Conservation (phyloP, 139 green algal species). For the Parachlorella kessleri region DNA sequence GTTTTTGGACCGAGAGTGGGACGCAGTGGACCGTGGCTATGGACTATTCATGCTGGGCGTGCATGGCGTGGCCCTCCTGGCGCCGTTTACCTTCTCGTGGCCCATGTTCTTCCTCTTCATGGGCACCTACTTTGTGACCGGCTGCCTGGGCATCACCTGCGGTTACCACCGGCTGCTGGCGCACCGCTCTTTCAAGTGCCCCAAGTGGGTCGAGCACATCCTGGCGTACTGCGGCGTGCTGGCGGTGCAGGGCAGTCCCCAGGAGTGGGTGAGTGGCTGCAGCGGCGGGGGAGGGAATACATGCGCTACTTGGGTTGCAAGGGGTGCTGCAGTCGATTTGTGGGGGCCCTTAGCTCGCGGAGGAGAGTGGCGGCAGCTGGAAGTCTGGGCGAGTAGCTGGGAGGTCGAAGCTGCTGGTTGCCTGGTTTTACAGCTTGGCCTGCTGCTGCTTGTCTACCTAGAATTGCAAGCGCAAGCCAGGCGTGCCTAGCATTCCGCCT, state of each 20-base stretch:
- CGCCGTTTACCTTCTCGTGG: slow-evolving; percentile 83
- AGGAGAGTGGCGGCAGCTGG: too few relatives aligned
- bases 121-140: slow-evolving; percentile 90
- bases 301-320: too few relatives aligned
- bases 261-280: slow-evolving; percentile 87
- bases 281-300: too few relatives aligned
- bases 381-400: too few relatives aligned
- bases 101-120: slow-evolving; percentile 80
- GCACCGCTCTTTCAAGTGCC: slow-evolving; percentile 89
- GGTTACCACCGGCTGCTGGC: slow-evolving; percentile 94
- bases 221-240: slow-evolving; percentile 98
- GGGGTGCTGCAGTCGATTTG: too few relatives aligned
- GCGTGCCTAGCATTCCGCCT: too few relatives aligned
- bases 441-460: too few relatives aligned
- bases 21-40: slow-evolving; percentile 73
- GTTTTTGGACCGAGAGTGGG: slow-evolving; percentile 63
- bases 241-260: slow-evolving; percentile 87
- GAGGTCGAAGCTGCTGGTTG: too few relatives aligned
- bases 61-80: slow-evolving; percentile 73
- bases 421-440: too few relatives aligned
- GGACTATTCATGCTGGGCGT: slow-evolving; percentile 77
- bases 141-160: slow-evolving; percentile 97
- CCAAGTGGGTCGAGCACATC: slow-evolving; percentile 99
- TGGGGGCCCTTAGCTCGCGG: too few relatives aligned
- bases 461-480: too few relatives aligned